A percentile compares a stretch with the other conserved stretches of the same genome.
phyloP scores from a whole-genome alignment of 345 rosid genomes.

The Raphanus sativus region DNA sequence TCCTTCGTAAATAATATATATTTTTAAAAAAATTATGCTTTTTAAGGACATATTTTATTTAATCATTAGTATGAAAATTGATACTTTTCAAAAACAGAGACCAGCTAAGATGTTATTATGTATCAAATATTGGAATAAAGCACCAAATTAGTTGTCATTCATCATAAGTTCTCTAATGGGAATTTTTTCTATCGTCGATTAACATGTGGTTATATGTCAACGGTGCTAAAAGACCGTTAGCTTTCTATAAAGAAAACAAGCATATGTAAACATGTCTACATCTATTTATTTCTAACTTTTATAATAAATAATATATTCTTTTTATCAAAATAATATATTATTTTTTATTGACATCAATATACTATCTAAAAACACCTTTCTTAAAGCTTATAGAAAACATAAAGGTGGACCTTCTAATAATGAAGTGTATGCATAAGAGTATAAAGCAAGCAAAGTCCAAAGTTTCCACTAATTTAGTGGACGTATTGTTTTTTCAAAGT shows the following conservation, averaged over 20 bases:
- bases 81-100: background rate
- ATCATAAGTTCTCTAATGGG: slow-evolving; percentile 34
- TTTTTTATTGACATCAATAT: background rate
- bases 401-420: slow-evolving; percentile 34
- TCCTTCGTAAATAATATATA: background rate
- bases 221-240: slow-evolving; percentile 39
- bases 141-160: slow-evolving; percentile 37
- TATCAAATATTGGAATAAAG: slow-evolving; percentile 19
- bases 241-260: slow-evolving; percentile 32
- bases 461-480: slow-evolving; percentile 40
- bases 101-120: slow-evolving; percentile 9
- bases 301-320: background rate
- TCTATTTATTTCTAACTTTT: background rate
- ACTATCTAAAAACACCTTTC: slow-evolving; percentile 10
- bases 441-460: slow-evolving; percentile 43
- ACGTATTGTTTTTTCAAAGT: slow-evolving; percentile 1
- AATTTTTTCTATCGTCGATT: slow-evolving; percentile 12
- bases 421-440: slow-evolving; percentile 40
- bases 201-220: slow-evolving; percentile 41
- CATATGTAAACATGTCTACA: slow-evolving; percentile 3
- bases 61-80: background rate
- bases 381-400: slow-evolving; percentile 29
- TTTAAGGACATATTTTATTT: background rate
- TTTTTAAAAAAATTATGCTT: background rate
- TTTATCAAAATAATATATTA: background rate